Evolutionary conservation across 805 yeast species (phyloP).

Genomic region (Yarrowia sp.): DNA sequence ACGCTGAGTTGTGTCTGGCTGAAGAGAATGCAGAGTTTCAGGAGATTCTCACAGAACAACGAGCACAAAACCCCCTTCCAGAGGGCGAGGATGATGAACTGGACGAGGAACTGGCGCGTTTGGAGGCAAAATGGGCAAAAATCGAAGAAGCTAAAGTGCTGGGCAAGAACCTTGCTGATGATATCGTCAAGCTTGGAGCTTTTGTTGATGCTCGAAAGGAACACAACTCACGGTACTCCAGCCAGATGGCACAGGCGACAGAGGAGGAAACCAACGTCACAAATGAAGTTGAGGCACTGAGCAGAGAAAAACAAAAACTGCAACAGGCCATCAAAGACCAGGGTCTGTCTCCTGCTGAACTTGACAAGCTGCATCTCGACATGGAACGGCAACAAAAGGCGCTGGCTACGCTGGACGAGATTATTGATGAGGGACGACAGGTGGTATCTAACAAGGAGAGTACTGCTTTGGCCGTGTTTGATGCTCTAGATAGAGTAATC

Average conservation of each 20-base stretch:
- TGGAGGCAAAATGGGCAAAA: slow-evolving; percentile 57
- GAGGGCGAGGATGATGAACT: slow-evolving; percentile 46
- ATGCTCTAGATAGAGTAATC: slow-evolving; percentile 51
- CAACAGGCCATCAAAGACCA: slow-evolving; percentile 48
- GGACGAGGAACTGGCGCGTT: slow-evolving; percentile 55
- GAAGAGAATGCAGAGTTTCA: slow-evolving; percentile 23
- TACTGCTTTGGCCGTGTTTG: slow-evolving; percentile 50
- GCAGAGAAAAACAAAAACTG: slow-evolving; percentile 44
- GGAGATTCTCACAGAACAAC: slow-evolving; percentile 4
- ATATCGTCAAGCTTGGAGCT: slow-evolving; percentile 65
- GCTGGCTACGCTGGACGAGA: slow-evolving; percentile 48
- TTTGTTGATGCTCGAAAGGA: slow-evolving; percentile 65
- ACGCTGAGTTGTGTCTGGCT: slow-evolving; percentile 18
- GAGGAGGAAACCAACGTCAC: slow-evolving; percentile 43
- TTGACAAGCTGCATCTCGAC: slow-evolving; percentile 62
- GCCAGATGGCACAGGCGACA: slow-evolving; percentile 54
- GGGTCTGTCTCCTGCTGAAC: slow-evolving; percentile 60
- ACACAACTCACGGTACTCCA: slow-evolving; percentile 65
- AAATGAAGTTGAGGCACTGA: slow-evolving; percentile 44
- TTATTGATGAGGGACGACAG: slow-evolving; percentile 49
- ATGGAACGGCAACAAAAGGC: slow-evolving; percentile 56
- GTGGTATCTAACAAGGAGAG: slow-evolving; percentile 50
- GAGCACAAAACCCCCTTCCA: slow-evolving; percentile 26
- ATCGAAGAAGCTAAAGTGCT: slow-evolving; percentile 56
- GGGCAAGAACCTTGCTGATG: slow-evolving; percentile 63